These are phyloP conservation scores for Balansia obtecta DNA, from an alignment of 2,329 filamentous ascomycete species.

Conservation along the genomic window DNA sequence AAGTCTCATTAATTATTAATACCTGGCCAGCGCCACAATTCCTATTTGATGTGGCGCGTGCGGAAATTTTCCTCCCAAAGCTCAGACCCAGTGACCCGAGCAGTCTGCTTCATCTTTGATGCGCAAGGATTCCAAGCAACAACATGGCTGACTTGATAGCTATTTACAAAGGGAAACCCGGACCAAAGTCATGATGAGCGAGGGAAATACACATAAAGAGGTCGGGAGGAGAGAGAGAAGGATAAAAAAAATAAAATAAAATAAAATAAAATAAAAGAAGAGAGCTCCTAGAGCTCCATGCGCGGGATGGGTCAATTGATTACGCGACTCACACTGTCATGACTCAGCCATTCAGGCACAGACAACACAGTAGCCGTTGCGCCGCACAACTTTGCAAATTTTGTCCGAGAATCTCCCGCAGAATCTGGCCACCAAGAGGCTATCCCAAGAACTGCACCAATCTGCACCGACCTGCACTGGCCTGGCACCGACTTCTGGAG, in stretches of 20 bases:
- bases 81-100: too few relatives aligned
- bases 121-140: too few relatives aligned
- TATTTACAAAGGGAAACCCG: background rate
- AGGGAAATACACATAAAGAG: background rate
- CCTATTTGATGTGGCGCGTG: too few relatives aligned
- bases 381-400: background rate
- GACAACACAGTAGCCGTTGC: background rate
- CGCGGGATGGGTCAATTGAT: background rate
- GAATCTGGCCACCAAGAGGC: slow-evolving; percentile 4
- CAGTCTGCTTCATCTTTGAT: too few relatives aligned
- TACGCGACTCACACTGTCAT: background rate
- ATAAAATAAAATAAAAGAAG: too few relatives aligned
- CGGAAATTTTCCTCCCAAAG: too few relatives aligned
- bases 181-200: background rate
- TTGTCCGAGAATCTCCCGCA: slow-evolving; percentile 18
- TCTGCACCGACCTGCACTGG: too few relatives aligned
- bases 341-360: background rate
- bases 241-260: too few relatives aligned
- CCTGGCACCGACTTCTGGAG: slow-evolving; percentile 29
- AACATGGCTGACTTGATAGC: too few relatives aligned
- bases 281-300: background rate
- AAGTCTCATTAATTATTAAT: too few relatives aligned
- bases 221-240: too few relatives aligned
- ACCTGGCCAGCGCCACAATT: too few relatives aligned
- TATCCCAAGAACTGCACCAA: slow-evolving; percentile 18